phyloP scores from a whole-genome alignment of 106 monocot species.

The Apostasia ramifera region DNA sequence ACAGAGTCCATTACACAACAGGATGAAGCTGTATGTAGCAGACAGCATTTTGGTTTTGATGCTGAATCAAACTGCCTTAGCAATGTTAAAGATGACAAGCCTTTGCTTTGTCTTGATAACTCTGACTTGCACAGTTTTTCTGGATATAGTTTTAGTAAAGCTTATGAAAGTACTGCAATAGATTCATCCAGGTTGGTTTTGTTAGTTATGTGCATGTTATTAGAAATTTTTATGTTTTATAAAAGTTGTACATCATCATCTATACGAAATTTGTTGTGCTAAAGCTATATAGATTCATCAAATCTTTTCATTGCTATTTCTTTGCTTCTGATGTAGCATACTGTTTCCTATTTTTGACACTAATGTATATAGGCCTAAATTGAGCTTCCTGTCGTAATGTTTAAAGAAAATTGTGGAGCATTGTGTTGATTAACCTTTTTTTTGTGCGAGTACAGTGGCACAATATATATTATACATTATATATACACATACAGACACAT shows the following conservation, averaged over 20 bases:
- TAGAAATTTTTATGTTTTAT: background rate
- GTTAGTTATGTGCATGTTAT: constrained; percentile 1
- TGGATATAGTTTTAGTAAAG: constrained; percentile 21
- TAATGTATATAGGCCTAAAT: too few relatives aligned
- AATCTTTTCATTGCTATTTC: background rate
- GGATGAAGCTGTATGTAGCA: background rate
- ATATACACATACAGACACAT: too few relatives aligned
- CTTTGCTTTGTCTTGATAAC: constrained; percentile 14
- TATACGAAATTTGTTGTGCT: background rate
- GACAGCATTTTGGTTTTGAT: background rate
- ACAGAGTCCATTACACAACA: background rate
- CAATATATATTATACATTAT: too few relatives aligned
- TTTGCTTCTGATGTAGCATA: background rate
- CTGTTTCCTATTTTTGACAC: background rate
- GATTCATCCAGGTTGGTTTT: constrained; percentile 43
- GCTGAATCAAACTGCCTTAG: background rate
- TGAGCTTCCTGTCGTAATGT: too few relatives aligned
- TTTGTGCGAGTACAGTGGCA: too few relatives aligned
- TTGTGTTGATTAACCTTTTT: too few relatives aligned
- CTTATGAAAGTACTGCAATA: constrained; percentile 11
- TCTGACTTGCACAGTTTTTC: constrained; percentile 32
- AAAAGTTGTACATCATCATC: too few relatives aligned
- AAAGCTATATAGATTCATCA: background rate
- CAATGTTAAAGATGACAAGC: constrained; percentile 2
- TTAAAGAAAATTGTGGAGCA: too few relatives aligned